Evolutionary conservation across 177 flowering plant species (phyloP).

Genomic region (Vitis hybrid): DNA sequence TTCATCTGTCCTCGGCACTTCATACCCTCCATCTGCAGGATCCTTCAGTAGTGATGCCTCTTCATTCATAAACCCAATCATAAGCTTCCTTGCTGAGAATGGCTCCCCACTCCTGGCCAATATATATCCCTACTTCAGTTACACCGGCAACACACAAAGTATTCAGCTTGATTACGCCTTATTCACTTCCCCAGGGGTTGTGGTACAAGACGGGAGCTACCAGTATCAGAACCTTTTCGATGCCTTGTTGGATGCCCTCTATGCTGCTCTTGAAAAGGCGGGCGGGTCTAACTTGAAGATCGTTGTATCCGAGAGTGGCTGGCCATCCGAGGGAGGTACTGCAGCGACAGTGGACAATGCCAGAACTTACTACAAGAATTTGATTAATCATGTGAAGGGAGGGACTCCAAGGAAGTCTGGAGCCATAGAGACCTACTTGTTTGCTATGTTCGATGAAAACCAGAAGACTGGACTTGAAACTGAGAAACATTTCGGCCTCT

Average conservation of each 20-base stretch:
- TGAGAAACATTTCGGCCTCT: conserved; percentile 25
- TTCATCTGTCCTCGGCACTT: conserved; percentile 13
- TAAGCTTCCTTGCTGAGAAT: conserved; percentile 18
- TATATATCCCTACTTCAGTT: conserved; percentile 36
- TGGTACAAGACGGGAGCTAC: conserved; percentile 15
- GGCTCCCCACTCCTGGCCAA: conserved; percentile 38
- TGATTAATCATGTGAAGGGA: conserved; percentile 20
- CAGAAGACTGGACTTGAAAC: conserved; percentile 3
- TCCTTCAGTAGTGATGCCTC: conserved; percentile 17
- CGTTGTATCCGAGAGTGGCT: conserved; percentile 37
- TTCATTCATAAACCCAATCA: conserved; percentile 20
- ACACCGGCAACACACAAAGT: not conserved
- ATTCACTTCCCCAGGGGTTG: conserved; percentile 13
- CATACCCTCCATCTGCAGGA: conserved; percentile 41
- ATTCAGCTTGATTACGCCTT: conserved; percentile 31
- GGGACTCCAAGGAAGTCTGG: conserved; percentile 31
- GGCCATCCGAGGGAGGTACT: conserved; percentile 28
- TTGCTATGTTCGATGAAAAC: conserved; percentile 41
- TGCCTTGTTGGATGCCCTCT: conserved; percentile 33
- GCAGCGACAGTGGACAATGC: conserved; percentile 23
- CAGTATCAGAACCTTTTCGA: conserved; percentile 40
- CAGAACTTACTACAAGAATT: conserved; percentile 16
- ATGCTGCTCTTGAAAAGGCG: conserved; percentile 18
- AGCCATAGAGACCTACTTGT: conserved; percentile 33
- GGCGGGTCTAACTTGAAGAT: conserved; percentile 17